Evolutionary conservation across 345 rosid genomes (phyloP), one percentile per base, ranked within the genome.

Genomic region (Eucalyptus rudis): DNA sequence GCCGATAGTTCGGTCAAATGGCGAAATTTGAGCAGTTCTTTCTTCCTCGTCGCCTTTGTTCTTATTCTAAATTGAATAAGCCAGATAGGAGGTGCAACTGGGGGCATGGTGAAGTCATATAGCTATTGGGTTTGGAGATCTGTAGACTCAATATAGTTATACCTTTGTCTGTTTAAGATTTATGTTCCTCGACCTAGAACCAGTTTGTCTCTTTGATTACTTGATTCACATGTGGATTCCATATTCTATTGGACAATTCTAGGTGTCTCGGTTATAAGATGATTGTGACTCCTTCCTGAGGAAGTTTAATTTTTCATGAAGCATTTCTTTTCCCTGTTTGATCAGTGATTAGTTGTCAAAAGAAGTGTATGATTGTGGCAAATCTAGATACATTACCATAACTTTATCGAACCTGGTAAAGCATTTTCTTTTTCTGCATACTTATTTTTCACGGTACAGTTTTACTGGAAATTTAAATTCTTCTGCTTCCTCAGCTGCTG

Each of bases 401-500:
- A 33, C 81, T 68, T 33, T 68, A 33, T 68, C 4, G 44, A 33
- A 68, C 44, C 81, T 17, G 81, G 25, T 19, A 68, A 68, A 76
- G 29, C 83, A 76, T 40, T 76, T 36, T 76, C 22, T 40, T 76
- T 76, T 76, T 76, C 84, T 76, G 84, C 47, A 76, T 76, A 44
- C 84, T 76, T 4, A 20, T 10, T 40, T 76, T 40, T 76, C 84
- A 20, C 3, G 47, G 45, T 10, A 40, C 47, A 40, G 47, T 76
- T 6, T 11, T 20, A 76, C 27, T 40, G 84, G 43, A 76, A 40
- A 40, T 16, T 81, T 47, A 50, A 49, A 49, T 52, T 49, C 13
- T 45, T 49, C 84, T 87, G 24, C 68, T 27, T 36, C 83, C 83
- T 80, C 87, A 97, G 99, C 93, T 93, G 98, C 97, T 86, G 98